Evolutionary conservation across 768 basidiomycete genomes (phyloP).

Genomic region (Boletus subparvulus): DNA sequence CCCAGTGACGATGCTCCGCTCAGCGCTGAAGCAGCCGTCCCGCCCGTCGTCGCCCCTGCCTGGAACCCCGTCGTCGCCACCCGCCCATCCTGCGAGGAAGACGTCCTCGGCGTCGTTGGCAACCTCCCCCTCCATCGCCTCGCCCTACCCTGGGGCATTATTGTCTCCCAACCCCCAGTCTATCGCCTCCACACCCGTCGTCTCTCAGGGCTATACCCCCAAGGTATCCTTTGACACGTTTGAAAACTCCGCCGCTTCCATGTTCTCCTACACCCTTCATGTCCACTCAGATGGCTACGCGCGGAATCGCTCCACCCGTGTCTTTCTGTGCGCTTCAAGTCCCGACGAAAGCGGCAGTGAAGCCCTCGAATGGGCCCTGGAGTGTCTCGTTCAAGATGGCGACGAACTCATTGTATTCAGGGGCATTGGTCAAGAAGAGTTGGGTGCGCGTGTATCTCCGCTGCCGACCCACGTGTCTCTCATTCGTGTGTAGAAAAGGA

Average conservation of each 20-base stretch:
- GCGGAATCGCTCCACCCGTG: slow-evolving; percentile 73
- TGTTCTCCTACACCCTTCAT: slow-evolving; percentile 86
- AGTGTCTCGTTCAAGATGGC: slow-evolving; percentile 78
- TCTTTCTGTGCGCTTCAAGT: slow-evolving; percentile 87
- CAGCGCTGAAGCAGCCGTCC: slow-evolving; percentile 52
- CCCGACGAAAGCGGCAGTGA: slow-evolving; percentile 85
- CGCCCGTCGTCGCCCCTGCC: slow-evolving; percentile 22
- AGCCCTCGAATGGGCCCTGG: slow-evolving; percentile 92
- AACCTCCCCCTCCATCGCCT: slow-evolving; percentile 22
- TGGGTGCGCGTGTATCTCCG: slow-evolving; percentile 48
- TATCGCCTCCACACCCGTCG: slow-evolving; percentile 17
- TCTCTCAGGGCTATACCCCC: slow-evolving; percentile 35
- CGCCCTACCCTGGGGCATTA: slow-evolving; percentile 10
- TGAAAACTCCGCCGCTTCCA: slow-evolving; percentile 73
- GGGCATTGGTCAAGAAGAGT: slow-evolving; percentile 84
- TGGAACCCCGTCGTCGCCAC: slow-evolving; percentile 25
- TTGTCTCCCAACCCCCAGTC: slow-evolving; percentile 20
- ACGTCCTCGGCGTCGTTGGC: slow-evolving; percentile 18
- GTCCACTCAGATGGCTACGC: slow-evolving; percentile 83
- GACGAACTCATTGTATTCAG: slow-evolving; percentile 93
- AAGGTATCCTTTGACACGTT: slow-evolving; percentile 85
- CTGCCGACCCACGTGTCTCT: not conserved
- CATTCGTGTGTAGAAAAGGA: slow-evolving; percentile 55
- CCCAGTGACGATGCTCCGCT: slow-evolving; percentile 39
- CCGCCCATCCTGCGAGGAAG: slow-evolving; percentile 17